Evolutionary conservation across 495 filamentous ascomycete genomes (phyloP), one percentile per base, ranked within the genome.

Genomic region (Tricharina praecox): DNA sequence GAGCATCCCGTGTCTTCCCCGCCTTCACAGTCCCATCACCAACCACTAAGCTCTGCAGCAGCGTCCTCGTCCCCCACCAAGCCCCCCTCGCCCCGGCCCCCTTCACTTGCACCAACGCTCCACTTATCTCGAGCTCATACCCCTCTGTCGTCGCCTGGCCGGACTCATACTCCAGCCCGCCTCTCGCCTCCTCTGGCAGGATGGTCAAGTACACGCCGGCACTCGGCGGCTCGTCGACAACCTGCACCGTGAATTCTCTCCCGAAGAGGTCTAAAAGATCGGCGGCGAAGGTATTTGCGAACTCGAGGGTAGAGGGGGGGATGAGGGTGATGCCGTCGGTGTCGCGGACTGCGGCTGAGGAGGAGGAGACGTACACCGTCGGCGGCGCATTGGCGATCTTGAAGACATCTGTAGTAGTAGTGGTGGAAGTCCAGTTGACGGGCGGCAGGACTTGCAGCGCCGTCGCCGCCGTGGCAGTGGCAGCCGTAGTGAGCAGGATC

Each of bases 21-120:
- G 68, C 44, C 26, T 71, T 42, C 51, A 69, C 53, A 5, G 5
- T 32, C 28, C 28, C 7, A 5, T 32, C 28, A 5, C 13, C 13
- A 5, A 13, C 5, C 7, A 32, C 7, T 13, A 32, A 32, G 7
- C 7, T 13, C 50, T 75, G 72, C 4, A 74, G 53, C 7, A 74
- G 50, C 0, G 71, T 71, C 13, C 72, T 62, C 4, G 72, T 73
- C 37, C 70, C 72, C 72, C 71, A 74, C 63, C 66, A 75, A 53
- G 71, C 68, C 4, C 72, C 72, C 37, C 71, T 59, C 5, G 69
- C 61, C 0, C 72, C 70, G 4, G 68, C 64, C 4, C 72, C 71
- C 23, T 48, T 36, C 36, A 74, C 67, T 8, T 41, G 60, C 0
- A 71, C 51, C n/a, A 50, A 51, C 3, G 55, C 48, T 4, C 48